phyloP scores from a whole-genome alignment of 345 rosid species.

The Atalantia buxifolia region DNA sequence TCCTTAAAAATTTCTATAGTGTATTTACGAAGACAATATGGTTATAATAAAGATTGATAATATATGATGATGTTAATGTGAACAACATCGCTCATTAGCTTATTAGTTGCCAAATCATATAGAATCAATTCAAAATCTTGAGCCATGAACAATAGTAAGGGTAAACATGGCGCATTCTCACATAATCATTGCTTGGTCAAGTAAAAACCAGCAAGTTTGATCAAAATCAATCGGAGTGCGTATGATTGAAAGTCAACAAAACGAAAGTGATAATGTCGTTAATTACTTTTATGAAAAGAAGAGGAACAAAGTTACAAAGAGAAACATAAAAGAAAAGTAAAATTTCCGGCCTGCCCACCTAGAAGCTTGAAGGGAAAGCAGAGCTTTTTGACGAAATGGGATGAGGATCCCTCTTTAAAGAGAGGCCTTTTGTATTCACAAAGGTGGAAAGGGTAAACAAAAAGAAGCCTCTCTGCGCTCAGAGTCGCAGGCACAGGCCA shows the following conservation, averaged over 20 bases:
- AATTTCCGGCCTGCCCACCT: background rate
- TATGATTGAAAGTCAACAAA: background rate
- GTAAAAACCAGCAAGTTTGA: background rate
- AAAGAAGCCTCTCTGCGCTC: too few species aligned
- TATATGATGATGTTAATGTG: too few species aligned
- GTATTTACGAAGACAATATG: too few species aligned
- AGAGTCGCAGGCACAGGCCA: background rate
- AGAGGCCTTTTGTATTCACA: slow-evolving; percentile 5
- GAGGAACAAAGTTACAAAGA: background rate
- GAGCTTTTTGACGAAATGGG: background rate
- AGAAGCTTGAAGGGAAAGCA: background rate
- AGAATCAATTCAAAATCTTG: background rate
- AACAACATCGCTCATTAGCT: too few species aligned
- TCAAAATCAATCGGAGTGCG: background rate
- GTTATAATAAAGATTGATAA: too few species aligned
- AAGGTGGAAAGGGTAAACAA: background rate
- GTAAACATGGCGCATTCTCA: background rate
- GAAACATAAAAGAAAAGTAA: background rate
- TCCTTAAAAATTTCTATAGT: too few species aligned
- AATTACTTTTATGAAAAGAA: background rate
- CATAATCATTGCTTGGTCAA: background rate
- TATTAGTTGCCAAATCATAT: background rate
- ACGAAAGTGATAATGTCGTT: background rate
- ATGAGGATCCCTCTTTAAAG: background rate
- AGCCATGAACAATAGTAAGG: background rate